Evolutionary conservation across 2,329 filamentous ascomycete genomes (phyloP).

Genomic region (Myriosclerotinia curreyana): DNA sequence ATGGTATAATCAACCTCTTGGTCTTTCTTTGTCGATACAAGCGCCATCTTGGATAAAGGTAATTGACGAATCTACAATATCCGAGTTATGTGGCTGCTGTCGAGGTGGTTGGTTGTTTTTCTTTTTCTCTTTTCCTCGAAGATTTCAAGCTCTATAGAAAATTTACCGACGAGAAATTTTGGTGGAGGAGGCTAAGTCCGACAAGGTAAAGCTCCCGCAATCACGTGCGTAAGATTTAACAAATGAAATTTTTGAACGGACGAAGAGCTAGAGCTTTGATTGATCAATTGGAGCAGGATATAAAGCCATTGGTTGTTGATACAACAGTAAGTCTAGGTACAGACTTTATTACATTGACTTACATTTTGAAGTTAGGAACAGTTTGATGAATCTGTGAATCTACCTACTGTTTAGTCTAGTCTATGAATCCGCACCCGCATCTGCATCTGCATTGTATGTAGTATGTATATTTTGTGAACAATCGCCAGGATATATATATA

Average conservation of each 20-base stretch:
- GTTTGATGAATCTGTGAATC: too few relatives aligned
- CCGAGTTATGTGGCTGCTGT: constrained; percentile 15
- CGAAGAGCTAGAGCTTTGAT: not conserved
- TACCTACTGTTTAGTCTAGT: too few relatives aligned
- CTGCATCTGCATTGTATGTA: too few relatives aligned
- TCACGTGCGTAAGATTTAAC: not conserved
- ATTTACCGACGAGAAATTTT: constrained; percentile 23
- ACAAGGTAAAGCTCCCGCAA: not conserved
- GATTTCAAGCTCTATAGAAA: constrained; percentile 24
- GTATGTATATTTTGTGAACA: too few relatives aligned
- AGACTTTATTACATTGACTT: too few relatives aligned
- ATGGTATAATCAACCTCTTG: constrained; percentile 74
- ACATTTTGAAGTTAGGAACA: too few relatives aligned
- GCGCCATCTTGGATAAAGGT: constrained; percentile 41
- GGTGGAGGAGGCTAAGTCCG: constrained; percentile 20
- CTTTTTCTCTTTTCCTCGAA: constrained; percentile 20
- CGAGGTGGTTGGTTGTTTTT: constrained; percentile 17
- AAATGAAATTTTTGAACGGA: not conserved
- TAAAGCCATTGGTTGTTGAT: too few relatives aligned
- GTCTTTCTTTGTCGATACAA: constrained; percentile 47
- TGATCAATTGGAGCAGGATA: not conserved
- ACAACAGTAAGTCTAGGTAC: too few relatives aligned
- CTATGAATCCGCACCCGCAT: too few relatives aligned
- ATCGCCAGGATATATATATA: not conserved
- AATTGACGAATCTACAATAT: constrained; percentile 21